Evolutionary conservation across 495 filamentous ascomycete genomes (phyloP).

Genomic region (Cercophora sp.): DNA sequence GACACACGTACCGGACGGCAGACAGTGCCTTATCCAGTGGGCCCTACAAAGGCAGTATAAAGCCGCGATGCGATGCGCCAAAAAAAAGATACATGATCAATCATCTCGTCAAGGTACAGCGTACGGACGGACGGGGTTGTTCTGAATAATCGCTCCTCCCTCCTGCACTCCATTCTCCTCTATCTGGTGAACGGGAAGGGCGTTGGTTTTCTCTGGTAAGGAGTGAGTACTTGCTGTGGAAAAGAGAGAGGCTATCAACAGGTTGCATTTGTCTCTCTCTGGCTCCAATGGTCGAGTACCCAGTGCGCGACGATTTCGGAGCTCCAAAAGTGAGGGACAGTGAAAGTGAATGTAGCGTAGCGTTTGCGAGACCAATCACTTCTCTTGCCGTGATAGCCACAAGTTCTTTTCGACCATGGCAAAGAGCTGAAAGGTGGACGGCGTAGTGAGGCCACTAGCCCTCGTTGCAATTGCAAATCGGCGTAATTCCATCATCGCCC

Average conservation of each 20-base stretch:
- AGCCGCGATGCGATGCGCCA: too few relatives aligned
- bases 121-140: not conserved
- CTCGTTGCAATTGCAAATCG: conserved; percentile 9
- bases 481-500: conserved; percentile 5
- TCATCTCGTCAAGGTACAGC: not conserved
- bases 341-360: not conserved
- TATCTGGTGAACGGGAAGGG: too few relatives aligned
- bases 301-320: not conserved
- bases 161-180: not conserved
- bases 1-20: too few relatives aligned
- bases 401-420: not conserved
- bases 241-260: conserved; percentile 1
- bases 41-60: too few relatives aligned
- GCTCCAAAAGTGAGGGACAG: not conserved
- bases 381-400: not conserved
- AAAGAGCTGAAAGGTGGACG: not conserved
- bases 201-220: not conserved
- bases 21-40: too few relatives aligned
- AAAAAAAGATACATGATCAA: not conserved
- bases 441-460: not conserved
- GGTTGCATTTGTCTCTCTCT: too few relatives aligned
- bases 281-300: too few relatives aligned
- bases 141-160: conserved; percentile 7
- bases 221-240: not conserved
- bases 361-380: not conserved